Evolutionary conservation across 2,329 filamentous ascomycete species (phyloP).

Genomic region (Xylaria sp.): DNA sequence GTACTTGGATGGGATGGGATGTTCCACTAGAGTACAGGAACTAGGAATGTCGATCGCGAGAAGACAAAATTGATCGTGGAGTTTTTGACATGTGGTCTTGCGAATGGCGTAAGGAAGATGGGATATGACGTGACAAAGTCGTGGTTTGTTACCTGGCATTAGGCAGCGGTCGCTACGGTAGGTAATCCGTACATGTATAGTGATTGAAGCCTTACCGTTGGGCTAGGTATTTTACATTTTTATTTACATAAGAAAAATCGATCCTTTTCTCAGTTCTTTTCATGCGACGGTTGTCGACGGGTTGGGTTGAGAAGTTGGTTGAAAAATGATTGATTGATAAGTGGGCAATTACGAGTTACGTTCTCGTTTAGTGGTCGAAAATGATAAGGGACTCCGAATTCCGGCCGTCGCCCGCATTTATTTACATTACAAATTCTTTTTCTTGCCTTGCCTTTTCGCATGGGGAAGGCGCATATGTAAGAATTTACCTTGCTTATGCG

Average conservation of each 20-base stretch:
- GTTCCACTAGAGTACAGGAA: not conserved
- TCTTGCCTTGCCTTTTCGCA: too few relatives aligned
- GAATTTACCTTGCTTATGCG: too few relatives aligned
- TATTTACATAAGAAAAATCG: not conserved
- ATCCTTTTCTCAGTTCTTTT: not conserved
- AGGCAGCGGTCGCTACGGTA: not conserved
- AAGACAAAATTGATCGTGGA: not conserved
- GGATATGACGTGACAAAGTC: not conserved
- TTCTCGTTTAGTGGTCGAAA: too few relatives aligned
- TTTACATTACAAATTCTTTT: too few relatives aligned
- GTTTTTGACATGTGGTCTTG: not conserved
- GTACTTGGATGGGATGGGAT: not conserved
- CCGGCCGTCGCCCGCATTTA: not conserved
- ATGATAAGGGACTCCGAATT: not conserved
- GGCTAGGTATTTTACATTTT: not conserved
- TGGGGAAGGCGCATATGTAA: not conserved
- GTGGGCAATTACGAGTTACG: too few relatives aligned
- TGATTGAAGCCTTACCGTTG: not conserved
- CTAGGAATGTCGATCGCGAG: not conserved
- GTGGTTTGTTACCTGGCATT: too few relatives aligned
- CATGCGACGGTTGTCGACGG: not conserved
- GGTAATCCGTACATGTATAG: not conserved
- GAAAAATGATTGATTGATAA: not conserved
- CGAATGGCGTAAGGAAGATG: not conserved
- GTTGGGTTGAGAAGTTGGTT: too few relatives aligned